Conservation (phyloP, 2,329 filamentous ascomycete species). For the Aureobasidium sp. region DNA sequence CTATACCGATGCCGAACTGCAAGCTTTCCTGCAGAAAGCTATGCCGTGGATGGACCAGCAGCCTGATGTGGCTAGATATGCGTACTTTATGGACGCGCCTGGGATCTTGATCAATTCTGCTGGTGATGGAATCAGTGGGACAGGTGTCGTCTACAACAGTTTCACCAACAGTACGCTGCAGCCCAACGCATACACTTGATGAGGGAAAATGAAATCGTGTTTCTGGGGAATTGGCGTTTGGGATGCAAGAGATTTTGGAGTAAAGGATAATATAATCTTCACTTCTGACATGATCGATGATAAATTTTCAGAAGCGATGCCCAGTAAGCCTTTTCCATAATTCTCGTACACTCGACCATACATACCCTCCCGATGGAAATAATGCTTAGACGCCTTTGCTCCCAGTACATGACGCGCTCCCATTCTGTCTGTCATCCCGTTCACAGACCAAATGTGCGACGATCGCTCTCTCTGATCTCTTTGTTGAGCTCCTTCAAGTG, state of each 20-base stretch:
- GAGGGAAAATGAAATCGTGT: background rate
- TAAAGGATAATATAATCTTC: background rate
- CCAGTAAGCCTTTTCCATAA: too few species aligned
- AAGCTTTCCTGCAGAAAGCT: constrained; percentile 42
- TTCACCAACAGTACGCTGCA: constrained; percentile 16
- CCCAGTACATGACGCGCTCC: too few species aligned
- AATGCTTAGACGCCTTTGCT: too few species aligned
- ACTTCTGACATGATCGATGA: too few species aligned
- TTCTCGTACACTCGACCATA: too few species aligned
- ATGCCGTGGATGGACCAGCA: constrained; percentile 36
- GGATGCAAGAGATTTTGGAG: too few species aligned
- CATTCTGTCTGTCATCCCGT: too few species aligned
- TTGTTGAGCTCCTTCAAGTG: too few species aligned
- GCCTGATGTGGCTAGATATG: constrained; percentile 34
- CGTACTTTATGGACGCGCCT: constrained; percentile 27
- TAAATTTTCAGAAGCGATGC: too few species aligned
- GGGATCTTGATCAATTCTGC: constrained; percentile 24
- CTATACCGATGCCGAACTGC: constrained; percentile 32
- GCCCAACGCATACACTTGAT: background rate
- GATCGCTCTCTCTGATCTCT: too few species aligned
- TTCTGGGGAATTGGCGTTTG: background rate
- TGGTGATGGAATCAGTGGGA: constrained; percentile 21
- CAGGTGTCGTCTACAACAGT: constrained; percentile 22
- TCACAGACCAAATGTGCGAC: too few species aligned
- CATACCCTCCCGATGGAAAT: too few species aligned